These are phyloP conservation scores for Hyphodiscus sp. DNA, from an alignment of 2,329 filamentous ascomycete genomes.

Conservation along the genomic window DNA sequence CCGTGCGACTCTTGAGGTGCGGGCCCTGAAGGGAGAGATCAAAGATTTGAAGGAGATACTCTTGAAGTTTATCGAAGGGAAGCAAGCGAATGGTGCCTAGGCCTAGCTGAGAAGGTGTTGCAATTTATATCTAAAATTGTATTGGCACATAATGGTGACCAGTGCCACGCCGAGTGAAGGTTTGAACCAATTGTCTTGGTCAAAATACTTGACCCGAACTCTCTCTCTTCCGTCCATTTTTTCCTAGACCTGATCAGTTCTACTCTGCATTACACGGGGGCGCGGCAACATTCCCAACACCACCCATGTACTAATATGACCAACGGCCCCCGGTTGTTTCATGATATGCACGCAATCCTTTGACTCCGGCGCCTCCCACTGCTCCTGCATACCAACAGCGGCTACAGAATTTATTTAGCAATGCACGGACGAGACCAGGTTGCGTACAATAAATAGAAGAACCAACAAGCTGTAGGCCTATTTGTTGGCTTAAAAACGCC, in stretches of 20 bases:
- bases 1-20: conserved; percentile 63
- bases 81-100: neutral
- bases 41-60: conserved; percentile 44
- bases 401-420: neutral
- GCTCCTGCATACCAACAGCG: neutral
- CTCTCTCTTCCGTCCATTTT: too few species aligned
- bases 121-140: neutral
- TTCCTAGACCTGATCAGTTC: too few species aligned
- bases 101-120: neutral
- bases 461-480: too few species aligned
- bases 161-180: neutral
- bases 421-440: neutral
- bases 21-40: conserved; percentile 51
- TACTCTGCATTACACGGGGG: neutral
- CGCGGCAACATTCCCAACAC: neutral
- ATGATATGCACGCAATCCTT: neutral
- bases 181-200: neutral
- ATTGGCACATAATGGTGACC: neutral
- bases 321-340: neutral
- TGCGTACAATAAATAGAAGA: too few species aligned
- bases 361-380: neutral
- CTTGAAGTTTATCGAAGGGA: conserved; percentile 18
- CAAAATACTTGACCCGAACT: neutral
- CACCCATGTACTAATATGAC: neutral
- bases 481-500: too few species aligned